phyloP scores from a whole-genome alignment of 495 filamentous ascomycete species.

The Aspergillus wentii region DNA sequence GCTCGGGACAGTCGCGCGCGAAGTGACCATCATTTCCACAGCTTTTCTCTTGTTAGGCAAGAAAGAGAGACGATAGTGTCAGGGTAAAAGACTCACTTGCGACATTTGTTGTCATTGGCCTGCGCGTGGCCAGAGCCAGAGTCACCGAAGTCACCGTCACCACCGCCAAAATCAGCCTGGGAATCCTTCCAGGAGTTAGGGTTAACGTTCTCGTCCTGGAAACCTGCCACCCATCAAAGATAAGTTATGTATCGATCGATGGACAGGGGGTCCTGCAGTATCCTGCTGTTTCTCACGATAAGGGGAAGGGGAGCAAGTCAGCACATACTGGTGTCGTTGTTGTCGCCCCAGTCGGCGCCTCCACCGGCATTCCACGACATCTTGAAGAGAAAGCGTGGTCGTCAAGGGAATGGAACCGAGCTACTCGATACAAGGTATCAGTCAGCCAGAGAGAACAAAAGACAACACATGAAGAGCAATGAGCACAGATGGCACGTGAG shows the following conservation, averaged over 20 bases:
- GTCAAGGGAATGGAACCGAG: no score
- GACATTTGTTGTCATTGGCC: slow-evolving; percentile 34
- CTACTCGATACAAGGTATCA: no score
- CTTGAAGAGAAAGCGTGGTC: no score
- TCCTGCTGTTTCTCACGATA: no score
- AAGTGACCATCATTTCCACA: slow-evolving; percentile 52
- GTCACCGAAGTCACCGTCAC: slow-evolving; percentile 7
- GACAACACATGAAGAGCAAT: no score
- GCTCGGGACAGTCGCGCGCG: slow-evolving; percentile 53
- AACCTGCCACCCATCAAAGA: no score
- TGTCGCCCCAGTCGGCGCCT: slow-evolving; percentile 1
- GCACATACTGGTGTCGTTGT: slow-evolving; percentile 5
- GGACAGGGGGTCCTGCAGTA: no score
- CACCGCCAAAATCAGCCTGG: background rate
- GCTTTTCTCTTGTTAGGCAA: slow-evolving; percentile 25
- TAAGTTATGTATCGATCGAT: no score
- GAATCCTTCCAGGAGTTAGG: slow-evolving; percentile 9
- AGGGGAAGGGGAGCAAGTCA: no score
- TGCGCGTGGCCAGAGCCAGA: slow-evolving; percentile 9
- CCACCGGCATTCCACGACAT: slow-evolving; percentile 1
- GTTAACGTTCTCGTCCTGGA: slow-evolving; percentile 16
- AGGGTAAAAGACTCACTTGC: slow-evolving; percentile 37
- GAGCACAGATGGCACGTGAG: no score
- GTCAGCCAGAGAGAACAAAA: no score
- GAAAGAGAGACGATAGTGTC: background rate